Evolutionary conservation across 805 yeast genomes (phyloP).

Genomic region (Hanseniaspora clermontiae): DNA sequence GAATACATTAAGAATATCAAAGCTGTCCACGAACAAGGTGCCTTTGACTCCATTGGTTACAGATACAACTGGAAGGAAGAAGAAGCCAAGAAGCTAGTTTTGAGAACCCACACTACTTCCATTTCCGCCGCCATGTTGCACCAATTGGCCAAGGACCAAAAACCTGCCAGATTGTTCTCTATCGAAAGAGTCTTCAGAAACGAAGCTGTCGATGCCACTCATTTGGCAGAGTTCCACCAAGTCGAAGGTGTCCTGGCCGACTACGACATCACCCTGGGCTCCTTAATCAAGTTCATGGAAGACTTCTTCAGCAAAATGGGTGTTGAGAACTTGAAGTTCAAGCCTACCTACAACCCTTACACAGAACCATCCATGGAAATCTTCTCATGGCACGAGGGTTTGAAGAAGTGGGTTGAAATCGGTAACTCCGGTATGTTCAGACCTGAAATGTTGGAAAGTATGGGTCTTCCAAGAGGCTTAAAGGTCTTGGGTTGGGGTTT

Average conservation of each 20-base stretch:
- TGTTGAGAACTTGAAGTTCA: slow-evolving; percentile 85
- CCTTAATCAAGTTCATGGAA: slow-evolving; percentile 95
- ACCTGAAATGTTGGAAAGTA: slow-evolving; percentile 96
- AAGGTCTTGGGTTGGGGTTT: slow-evolving; percentile 97
- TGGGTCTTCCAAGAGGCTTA: slow-evolving; percentile 92
- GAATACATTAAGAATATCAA: slow-evolving; percentile 66
- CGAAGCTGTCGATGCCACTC: slow-evolving; percentile 99
- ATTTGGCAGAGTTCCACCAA: slow-evolving; percentile 97
- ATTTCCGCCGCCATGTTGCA: slow-evolving; percentile 81
- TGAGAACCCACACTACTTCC: slow-evolving; percentile 97
- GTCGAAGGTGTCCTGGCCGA: slow-evolving; percentile 99
- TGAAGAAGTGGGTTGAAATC: slow-evolving; percentile 95
- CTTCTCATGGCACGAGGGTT: slow-evolving; percentile 89
- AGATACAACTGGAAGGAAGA: slow-evolving; percentile 93
- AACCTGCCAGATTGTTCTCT: slow-evolving; percentile 82
- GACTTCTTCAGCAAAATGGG: slow-evolving; percentile 96
- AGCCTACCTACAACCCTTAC: slow-evolving; percentile 98
- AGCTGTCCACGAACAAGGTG: slow-evolving; percentile 78
- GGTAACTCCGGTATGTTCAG: slow-evolving; percentile 99
- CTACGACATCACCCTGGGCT: slow-evolving; percentile 86
- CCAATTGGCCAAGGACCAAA: slow-evolving; percentile 73
- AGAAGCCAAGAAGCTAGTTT: slow-evolving; percentile 80
- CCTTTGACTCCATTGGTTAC: slow-evolving; percentile 91
- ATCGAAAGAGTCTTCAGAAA: slow-evolving; percentile 98
- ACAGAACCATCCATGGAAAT: slow-evolving; percentile 98